Evolutionary conservation across 306 rosid species (phyloP).

Genomic region (Cicer cuneatum): DNA sequence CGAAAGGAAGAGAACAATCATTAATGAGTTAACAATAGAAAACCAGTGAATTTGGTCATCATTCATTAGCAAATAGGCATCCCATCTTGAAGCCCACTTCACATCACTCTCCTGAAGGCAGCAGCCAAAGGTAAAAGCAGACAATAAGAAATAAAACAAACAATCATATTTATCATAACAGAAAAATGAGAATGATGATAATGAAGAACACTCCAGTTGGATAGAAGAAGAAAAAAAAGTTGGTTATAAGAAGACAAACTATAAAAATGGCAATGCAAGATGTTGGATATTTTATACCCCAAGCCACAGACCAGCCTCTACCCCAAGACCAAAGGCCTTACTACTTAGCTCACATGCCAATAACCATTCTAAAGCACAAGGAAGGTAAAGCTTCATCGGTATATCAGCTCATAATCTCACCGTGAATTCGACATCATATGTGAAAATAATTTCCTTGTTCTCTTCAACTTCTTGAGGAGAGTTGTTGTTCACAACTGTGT

Average conservation of each 20-base stretch:
- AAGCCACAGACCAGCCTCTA: constrained; percentile 9
- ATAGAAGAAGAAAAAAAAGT: constrained; percentile 15
- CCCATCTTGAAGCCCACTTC: constrained; percentile 99
- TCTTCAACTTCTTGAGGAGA: constrained; percentile 95
- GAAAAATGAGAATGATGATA: not conserved
- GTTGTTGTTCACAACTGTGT: constrained; percentile 77
- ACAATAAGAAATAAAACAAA: constrained; percentile 39
- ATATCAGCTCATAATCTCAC: constrained; percentile 52
- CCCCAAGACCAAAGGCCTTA: constrained; percentile 17
- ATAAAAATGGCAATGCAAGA: constrained; percentile 7
- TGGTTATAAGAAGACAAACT: constrained; percentile 4
- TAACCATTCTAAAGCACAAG: constrained; percentile 4
- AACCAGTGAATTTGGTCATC: constrained; percentile 99
- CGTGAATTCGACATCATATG: constrained; percentile 94
- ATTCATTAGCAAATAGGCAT: constrained; percentile 92
- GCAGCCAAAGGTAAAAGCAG: constrained; percentile 40
- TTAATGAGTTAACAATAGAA: constrained; percentile 91
- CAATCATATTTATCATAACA: constrained; percentile 12
- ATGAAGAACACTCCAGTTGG: constrained; percentile 3
- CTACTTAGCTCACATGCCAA: constrained; percentile 25
- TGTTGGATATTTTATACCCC: not conserved
- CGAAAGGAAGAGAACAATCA: constrained; percentile 98
- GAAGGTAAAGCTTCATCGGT: not conserved
- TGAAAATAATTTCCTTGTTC: constrained; percentile 81
- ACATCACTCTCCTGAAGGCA: constrained; percentile 80